Base-by-base conservation (phyloP, 2,329 filamentous ascomycete species). In the Trichoderma pleuroti region DNA sequence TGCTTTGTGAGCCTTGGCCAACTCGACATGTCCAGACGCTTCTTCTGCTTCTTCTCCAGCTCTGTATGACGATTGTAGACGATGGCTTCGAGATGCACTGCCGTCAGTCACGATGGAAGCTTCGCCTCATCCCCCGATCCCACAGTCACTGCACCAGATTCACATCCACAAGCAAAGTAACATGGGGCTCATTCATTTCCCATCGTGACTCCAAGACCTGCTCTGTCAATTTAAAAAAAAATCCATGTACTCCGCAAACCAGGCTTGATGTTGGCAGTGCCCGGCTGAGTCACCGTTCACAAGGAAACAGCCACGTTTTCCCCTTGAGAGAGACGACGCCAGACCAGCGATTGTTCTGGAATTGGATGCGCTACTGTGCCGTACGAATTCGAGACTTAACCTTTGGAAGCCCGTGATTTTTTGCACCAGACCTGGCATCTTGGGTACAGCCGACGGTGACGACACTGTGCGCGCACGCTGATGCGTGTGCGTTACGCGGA, bases 401-500 rank as follows among this genome's bases (percentile, higher is more conserved):
- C 7, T 49, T 12, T 1, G 46, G 21, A 49, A 49, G 42, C 42
- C 42, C 18, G 18, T 52, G 46, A 21, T n/a, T 49, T 21, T 24
- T 24, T 60, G 18, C 39, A 42, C 18, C 39, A 42, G 39, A 42
- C n/a, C 9, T 42, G 39, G 10, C n/a, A 42, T 42, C 39, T 42
- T 16, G 39, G 39, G 39, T 42, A 42, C 10, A 42, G 18, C 39
- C 39, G 39, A n/a, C 39, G 8, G 59, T 61, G 32, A 61, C 59
- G 59, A 39, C 34, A 24, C 32, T 26, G 28, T 64, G 26, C 10
- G n/a, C 16, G 61, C 42, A 26, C 30, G 42, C 11, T 30, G 21
- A 21, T 65, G 36, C 62, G 62, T 54, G 62, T 65, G 62, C 46
- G 42, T 65, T 54, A 54, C 62, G 62, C 26, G n/a, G 21, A 46